Base-by-base conservation (phyloP, 1,284 basidiomycete species). In the Heterobasidion annosum region DNA sequence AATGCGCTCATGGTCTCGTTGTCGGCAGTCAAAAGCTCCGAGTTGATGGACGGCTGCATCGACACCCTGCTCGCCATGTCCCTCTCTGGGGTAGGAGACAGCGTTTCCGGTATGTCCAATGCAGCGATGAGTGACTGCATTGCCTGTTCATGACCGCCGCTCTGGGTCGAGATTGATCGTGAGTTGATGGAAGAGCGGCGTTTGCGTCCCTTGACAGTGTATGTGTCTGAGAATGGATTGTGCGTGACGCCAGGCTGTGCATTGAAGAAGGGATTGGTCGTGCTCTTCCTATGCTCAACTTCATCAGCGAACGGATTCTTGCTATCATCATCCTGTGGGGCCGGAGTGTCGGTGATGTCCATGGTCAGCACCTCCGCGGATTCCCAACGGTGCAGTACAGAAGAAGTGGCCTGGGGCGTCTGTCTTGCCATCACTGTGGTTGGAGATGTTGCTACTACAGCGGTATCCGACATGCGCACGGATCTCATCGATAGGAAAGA, bases 231-330 rank as follows among this genome's bases (percentile, higher is more conserved):
- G 56, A 61, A 61, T 3, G 53, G 58, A 19, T 58, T 55, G 34
- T 61, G 62, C 48, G 62, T 55, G 43, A 34, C 34, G 15, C 62
- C 49, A 2, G 66, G 66, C 56, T 68, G 67, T 2, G 76, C 78
- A 57, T 74, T 74, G 68, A 87, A 88, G 71, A 88, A 88, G 18
- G 85, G 84, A 59, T 88, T 87, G 54, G 69, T 69, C n/a, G 59
- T 55, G 59, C 72, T 78, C 46, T 37, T 10, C 42, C 48, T 50
- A 43, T 55, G 51, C 53, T 62, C 67, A 33, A 61, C 42, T 37
- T 67, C 67, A 18, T 73, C 71, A 19, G 65, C 61, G 60, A 81
- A 80, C 5, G 79, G 76, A 59, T 77, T 74, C 10, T 52, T 58
- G 35, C 50, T 15, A 61, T 54, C 53, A 62, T 66, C 61, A 35